Evolutionary conservation across 139 green algal species (phyloP).

Genomic region (Chlamydomonas applanata): DNA sequence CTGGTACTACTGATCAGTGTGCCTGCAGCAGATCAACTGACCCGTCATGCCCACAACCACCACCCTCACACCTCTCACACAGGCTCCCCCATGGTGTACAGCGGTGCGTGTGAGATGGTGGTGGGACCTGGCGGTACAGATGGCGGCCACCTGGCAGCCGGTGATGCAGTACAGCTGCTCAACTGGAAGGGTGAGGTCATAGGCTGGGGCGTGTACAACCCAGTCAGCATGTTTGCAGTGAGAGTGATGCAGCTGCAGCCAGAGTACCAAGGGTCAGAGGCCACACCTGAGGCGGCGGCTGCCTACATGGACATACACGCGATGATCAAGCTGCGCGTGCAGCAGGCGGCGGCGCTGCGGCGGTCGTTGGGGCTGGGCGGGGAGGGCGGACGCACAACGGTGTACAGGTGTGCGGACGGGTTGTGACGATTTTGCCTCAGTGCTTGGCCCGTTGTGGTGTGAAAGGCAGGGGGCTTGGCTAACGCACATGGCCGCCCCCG

Average conservation of each 20-base stretch:
- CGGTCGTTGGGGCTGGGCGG: slow-evolving; percentile 41
- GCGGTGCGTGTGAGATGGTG: slow-evolving; percentile 69
- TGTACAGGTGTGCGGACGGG: slow-evolving; percentile 43
- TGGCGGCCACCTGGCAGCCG: slow-evolving; percentile 26
- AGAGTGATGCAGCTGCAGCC: slow-evolving; percentile 51
- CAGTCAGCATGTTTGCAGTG: slow-evolving; percentile 73
- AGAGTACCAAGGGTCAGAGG: slow-evolving; percentile 16
- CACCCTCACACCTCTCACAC: background rate
- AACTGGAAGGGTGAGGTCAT: slow-evolving; percentile 46
- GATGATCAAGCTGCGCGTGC: slow-evolving; percentile 43
- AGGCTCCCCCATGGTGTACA: slow-evolving; percentile 49
- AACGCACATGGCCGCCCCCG: too few species aligned
- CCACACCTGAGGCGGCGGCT: background rate
- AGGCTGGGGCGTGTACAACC: slow-evolving; percentile 84
- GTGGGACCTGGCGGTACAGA: slow-evolving; percentile 30
- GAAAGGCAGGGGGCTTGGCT: too few species aligned
- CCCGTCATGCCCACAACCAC: too few species aligned
- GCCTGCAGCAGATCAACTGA: too few species aligned
- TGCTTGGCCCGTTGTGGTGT: too few species aligned
- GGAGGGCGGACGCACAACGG: slow-evolving; percentile 29
- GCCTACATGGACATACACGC: slow-evolving; percentile 42
- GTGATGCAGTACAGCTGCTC: slow-evolving; percentile 66
- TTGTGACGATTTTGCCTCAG: too few species aligned
- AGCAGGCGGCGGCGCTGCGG: slow-evolving; percentile 49
- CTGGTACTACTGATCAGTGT: too few species aligned